Base-by-base conservation (phyloP, 306 rosid species). In the Cyamopsis tetragonoloba region DNA sequence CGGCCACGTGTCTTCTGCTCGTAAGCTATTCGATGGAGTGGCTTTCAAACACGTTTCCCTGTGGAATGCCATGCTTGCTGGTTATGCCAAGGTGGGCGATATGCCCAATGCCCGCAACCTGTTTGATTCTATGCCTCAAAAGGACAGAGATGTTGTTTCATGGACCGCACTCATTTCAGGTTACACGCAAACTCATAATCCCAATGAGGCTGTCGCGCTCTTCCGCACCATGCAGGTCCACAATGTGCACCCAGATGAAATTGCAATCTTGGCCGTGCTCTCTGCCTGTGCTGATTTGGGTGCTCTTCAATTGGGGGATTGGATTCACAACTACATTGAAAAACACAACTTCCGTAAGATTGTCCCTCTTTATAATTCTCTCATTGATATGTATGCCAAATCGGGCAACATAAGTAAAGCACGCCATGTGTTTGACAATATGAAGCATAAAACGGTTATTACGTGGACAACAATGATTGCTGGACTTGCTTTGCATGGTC, bases 401-500 rank as follows among this genome's bases (percentile, higher is more conserved):
- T 89, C 88, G 0, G 96, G 96, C 8, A 78, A 70, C 75, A 79
- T 77, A 54, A 35, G 39, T 6, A 77, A 70, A 62, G 81, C 81
- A 18, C 72, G 64, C 18, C 22, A 34, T 23, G 4, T 77, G 37
- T 77, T 77, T 82, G 58, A 59, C 56, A 77, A 42, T 26, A 79
- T 80, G 77, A 73, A 76, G 62, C 79, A 67, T 20, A 86, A 46
- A 71, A 86, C 82, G 48, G 62, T 86, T 4, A 24, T 86, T 47
- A 84, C 88, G 24, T 89, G 90, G 92, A 84, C 92, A 15, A 80
- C 92, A 22, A 76, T 89, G 83, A 81, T 89, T 20, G 75, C 87
- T 1, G 96, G 87, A 64, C 78, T 86, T 71, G 90, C 96, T 67
- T 74, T 89, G 24, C 92, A 89, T 64, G 96, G 96, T 62, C 85